These are phyloP conservation scores for Aspergillus pseudoterreus DNA, from an alignment of 2,329 filamentous ascomycete species.

Conservation along the genomic window DNA sequence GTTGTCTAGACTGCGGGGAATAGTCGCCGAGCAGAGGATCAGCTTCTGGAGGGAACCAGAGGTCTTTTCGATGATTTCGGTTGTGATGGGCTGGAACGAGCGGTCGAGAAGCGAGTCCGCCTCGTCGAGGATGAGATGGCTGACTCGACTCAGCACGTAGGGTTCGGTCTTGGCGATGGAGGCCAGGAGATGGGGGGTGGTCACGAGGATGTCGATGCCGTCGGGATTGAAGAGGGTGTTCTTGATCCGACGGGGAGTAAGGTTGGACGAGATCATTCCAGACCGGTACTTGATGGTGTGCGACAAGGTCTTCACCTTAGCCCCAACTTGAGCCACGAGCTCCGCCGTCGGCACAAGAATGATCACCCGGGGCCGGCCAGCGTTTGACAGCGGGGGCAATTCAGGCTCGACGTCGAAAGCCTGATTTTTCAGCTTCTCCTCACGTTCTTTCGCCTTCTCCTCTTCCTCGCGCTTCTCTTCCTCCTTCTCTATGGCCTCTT, in stretches of 20 bases:
- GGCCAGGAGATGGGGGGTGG: slow-evolving; percentile 83
- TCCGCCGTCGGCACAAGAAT: slow-evolving; percentile 91
- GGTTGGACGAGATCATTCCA: slow-evolving; percentile 73
- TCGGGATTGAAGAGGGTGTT: slow-evolving; percentile 74
- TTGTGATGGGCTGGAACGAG: slow-evolving; percentile 82
- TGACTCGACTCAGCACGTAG: slow-evolving; percentile 86
- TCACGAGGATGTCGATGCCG: slow-evolving; percentile 80
- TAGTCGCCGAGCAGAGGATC: slow-evolving; percentile 92
- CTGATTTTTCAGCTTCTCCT: slow-evolving; percentile 49
- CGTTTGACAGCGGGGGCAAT: slow-evolving; percentile 62
- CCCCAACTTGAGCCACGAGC: slow-evolving; percentile 81
- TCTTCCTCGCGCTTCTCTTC: slow-evolving; percentile 53
- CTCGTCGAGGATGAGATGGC: slow-evolving; percentile 87
- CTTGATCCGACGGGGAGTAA: slow-evolving; percentile 75
- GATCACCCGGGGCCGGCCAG: slow-evolving; percentile 73
- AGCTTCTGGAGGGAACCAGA: slow-evolving; percentile 80
- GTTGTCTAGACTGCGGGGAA: slow-evolving; percentile 82
- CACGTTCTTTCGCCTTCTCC: slow-evolving; percentile 55
- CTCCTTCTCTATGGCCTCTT: slow-evolving; percentile 61
- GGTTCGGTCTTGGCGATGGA: slow-evolving; percentile 87
- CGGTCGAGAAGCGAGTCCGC: slow-evolving; percentile 94
- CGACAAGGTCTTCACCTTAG: slow-evolving; percentile 74
- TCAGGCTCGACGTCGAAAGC: slow-evolving; percentile 60
- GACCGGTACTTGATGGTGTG: slow-evolving; percentile 86
- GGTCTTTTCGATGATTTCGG: slow-evolving; percentile 74